Evolutionary conservation across 306 rosid genomes (phyloP), one percentile per base, ranked within the genome.

Genomic region (Trifolium pratense): DNA sequence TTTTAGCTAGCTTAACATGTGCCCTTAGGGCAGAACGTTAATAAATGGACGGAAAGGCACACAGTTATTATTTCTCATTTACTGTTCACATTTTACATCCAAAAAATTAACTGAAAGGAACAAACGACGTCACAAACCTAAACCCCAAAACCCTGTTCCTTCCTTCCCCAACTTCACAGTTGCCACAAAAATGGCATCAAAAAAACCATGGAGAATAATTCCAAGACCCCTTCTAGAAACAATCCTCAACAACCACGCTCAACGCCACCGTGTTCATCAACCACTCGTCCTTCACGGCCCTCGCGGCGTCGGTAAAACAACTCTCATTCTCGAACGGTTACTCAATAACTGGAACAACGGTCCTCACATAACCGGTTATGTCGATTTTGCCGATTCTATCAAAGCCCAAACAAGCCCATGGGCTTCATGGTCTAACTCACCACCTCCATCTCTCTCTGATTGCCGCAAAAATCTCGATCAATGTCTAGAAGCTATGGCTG

Each of bases 251-350:
- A 91, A 89, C 81, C 98, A 94, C 79, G 92, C 84, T 1, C 92
- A 88, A 46, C 97, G 89, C 82, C 98, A 89, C 80, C 96, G 96
- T 0, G 97, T 94, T 13, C 97, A 67, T 49, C 91, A 91, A 67
- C 92, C 91, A 20, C 86, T 94, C 62, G 49, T 94, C 75, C 93
- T 94, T 31, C 98, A 94, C 74, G 99, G 99, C 18, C 99, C 97
- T 61, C 75, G 97, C 74, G 97, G 97, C 83, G 92, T 81, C 42
- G 99, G 99, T 5, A 91, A 94, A 85, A 94, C 97, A 71, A 85
- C 99, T 26, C 91, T 94, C 87, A 82, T 94, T 20, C 91, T 87
- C 70, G 85, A 91, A 66, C 96, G 99, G 71, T 84, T 93, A 36
- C 92, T 89, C 57, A 55, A 71, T 25, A 89, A 88, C 14, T 91